phyloP scores from a whole-genome alignment of 176 grass and related monocot species.

The Musa acuminata region DNA sequence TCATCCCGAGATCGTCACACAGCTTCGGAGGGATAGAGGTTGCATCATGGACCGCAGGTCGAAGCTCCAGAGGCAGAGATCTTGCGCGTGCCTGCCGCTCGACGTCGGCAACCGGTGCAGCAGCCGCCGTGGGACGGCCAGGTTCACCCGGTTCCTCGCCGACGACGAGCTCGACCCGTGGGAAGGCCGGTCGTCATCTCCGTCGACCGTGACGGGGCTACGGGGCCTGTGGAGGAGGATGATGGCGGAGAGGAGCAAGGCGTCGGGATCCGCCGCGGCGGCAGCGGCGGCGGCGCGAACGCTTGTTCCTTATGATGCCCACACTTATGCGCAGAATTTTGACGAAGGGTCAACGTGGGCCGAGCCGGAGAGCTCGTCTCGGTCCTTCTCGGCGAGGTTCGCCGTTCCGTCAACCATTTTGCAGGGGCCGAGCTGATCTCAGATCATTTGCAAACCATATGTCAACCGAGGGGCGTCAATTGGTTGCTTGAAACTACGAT shows the following conservation, averaged over 20 bases:
- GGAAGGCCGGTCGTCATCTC: neutral
- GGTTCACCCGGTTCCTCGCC: constrained; percentile 20
- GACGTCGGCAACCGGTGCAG: constrained; percentile 25
- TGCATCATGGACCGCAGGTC: constrained; percentile 31
- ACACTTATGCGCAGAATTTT: neutral
- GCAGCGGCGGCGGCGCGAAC: neutral
- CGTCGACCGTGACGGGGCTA: constrained; percentile 5
- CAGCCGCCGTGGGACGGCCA: constrained; percentile 38
- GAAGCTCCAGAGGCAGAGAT: constrained; percentile 49
- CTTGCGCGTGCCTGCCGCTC: constrained; percentile 47
- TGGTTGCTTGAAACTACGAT: too few relatives aligned
- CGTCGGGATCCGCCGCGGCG: constrained; percentile 36
- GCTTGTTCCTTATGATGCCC: neutral
- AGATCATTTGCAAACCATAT: too few relatives aligned
- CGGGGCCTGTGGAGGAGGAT: constrained; percentile 57
- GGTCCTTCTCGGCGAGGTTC: constrained; percentile 5
- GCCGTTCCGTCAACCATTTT: neutral
- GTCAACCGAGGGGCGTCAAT: too few relatives aligned
- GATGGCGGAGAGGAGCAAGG: constrained; percentile 52
- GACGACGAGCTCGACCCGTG: constrained; percentile 10
- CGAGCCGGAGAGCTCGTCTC: constrained; percentile 1
- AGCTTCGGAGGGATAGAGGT: too few relatives aligned
- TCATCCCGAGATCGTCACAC: too few relatives aligned
- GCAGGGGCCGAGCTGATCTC: neutral
- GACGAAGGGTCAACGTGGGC: neutral